Conservation (phyloP, 169 alveolate species). For the Eimeria necatrix region DNA sequence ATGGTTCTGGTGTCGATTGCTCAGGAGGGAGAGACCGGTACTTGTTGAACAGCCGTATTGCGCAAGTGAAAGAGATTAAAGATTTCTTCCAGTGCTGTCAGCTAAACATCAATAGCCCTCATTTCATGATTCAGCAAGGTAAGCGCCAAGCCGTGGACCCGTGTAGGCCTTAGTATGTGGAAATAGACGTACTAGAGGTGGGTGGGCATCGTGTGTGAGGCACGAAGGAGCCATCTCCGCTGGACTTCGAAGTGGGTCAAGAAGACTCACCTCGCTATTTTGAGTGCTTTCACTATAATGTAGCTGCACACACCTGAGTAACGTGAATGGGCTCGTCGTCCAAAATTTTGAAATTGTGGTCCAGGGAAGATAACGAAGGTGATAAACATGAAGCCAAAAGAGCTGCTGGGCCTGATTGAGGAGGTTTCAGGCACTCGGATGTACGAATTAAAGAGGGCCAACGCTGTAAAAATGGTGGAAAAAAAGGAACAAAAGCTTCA, state of each 20-base stretch:
- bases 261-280: no score
- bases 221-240: no score
- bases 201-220: no score
- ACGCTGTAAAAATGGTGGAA: conserved; percentile 93
- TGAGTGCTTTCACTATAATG: no score
- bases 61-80: conserved; percentile 95
- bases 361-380: conserved; percentile 97
- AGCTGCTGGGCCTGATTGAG: conserved; percentile 96
- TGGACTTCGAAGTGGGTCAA: no score
- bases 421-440: conserved; percentile 99
- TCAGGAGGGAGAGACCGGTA: conserved; percentile 97
- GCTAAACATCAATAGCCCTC: conserved; percentile 98
- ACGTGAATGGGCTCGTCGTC: no score
- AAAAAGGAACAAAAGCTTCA: conserved; percentile 90
- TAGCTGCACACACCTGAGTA: no score
- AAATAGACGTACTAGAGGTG: no score
- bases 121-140: conserved; percentile 98
- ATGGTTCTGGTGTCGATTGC: conserved; percentile 78
- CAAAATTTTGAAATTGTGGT: background rate
- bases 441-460: conserved; percentile 97
- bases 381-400: conserved; percentile 98
- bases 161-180: background rate
- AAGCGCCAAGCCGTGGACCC: background rate
- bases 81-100: conserved; percentile 96
- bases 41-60: conserved; percentile 97